phyloP scores from a whole-genome alignment of 2,329 filamentous ascomycete genomes.

The Bipolaris gigantea region DNA sequence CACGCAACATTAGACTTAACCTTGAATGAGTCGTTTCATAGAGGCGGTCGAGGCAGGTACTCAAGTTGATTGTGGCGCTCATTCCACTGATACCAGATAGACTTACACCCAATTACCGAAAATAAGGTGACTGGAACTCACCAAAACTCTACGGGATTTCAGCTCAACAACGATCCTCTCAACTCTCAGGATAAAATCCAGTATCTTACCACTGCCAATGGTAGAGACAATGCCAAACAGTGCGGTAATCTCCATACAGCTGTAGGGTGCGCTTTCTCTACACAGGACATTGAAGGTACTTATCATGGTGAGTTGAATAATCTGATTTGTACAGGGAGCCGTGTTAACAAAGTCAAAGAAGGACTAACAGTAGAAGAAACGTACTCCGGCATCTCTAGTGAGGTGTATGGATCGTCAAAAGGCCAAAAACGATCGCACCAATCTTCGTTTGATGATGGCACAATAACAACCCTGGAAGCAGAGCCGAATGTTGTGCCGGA shows the following conservation, averaged over 20 bases:
- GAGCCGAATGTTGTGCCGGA: no score
- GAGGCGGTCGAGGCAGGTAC: neutral
- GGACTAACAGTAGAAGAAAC: slow-evolving; percentile 6
- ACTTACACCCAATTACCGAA: neutral
- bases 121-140: neutral
- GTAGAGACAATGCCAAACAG: neutral
- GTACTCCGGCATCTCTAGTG: slow-evolving; percentile 5
- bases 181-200: neutral
- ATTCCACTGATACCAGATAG: neutral
- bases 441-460: no score
- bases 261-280: slow-evolving; percentile 12
- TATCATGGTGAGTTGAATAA: slow-evolving; percentile 14
- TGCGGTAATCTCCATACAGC: neutral
- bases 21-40: neutral
- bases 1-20: neutral
- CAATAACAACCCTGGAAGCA: no score
- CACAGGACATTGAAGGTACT: slow-evolving; percentile 5
- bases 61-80: neutral
- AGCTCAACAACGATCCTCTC: neutral
- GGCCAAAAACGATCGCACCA: no score
- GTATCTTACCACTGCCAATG: neutral
- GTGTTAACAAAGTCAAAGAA: slow-evolving; percentile 8
- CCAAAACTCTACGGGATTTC: neutral
- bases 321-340: slow-evolving; percentile 7
- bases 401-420: neutral